Percentiles rank a stretch among this genome's conserved stretches.
Conservation (phyloP, 2,329 filamentous ascomycete species). For the Elsinoe arachidis region DNA sequence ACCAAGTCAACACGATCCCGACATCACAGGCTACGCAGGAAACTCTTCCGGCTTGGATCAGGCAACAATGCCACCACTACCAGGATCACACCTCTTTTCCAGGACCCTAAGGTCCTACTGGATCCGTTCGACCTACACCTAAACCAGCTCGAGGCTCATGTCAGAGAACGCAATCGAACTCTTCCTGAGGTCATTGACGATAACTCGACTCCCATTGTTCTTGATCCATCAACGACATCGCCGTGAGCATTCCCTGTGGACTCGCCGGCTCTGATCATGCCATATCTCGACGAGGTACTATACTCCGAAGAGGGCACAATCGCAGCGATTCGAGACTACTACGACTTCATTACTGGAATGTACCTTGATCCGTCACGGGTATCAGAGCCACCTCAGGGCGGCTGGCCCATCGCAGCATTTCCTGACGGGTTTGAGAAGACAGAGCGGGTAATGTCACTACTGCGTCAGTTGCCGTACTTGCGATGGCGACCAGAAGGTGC, state of each 20-base stretch:
- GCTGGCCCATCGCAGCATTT: background rate
- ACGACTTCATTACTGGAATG: background rate
- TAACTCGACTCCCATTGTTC: no score
- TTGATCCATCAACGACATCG: background rate
- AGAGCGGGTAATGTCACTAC: no score
- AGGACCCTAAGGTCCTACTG: background rate
- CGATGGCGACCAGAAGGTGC: background rate
- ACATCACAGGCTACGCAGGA: background rate
- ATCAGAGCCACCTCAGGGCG: background rate
- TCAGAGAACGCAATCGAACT: background rate
- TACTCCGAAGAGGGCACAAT: constrained; percentile 8
- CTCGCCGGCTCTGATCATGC: background rate
- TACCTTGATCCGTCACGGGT: background rate
- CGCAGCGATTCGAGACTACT: background rate
- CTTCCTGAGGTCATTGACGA: background rate
- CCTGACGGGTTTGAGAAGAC: background rate
- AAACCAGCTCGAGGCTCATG: background rate
- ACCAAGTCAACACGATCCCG: no score
- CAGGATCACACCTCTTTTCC: background rate
- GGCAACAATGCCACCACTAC: background rate
- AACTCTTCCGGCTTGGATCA: background rate
- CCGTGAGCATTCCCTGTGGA: background rate
- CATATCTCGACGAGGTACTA: background rate
- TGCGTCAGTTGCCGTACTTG: no score
- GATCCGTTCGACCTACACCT: background rate